A percentile compares a stretch with the other conserved stretches of the same genome.
Evolutionary conservation across 345 rosid species (phyloP).

Genomic region (Ailanthus altissimus): DNA sequence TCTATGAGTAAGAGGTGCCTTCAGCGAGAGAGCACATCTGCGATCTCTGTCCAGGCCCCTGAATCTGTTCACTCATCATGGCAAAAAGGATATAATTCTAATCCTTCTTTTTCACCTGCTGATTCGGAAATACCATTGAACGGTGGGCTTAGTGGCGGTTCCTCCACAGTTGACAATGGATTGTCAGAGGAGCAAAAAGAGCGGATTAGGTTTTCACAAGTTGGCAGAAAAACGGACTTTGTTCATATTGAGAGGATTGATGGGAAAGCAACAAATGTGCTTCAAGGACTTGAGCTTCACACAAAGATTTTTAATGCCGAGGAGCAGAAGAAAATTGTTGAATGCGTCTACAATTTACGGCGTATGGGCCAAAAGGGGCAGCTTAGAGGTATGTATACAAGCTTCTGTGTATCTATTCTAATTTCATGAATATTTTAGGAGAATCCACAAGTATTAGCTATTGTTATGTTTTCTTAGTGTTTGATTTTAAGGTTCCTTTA

Average conservation of each 20-base stretch:
- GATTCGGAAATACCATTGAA: constrained; percentile 25
- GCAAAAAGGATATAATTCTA: not conserved
- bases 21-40: not conserved
- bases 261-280: constrained; percentile 48
- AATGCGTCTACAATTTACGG: constrained; percentile 48
- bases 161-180: not conserved
- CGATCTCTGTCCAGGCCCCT: not conserved
- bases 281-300: constrained; percentile 63
- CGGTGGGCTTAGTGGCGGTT: constrained; percentile 25
- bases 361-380: constrained; percentile 51
- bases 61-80: not conserved
- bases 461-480: not conserved
- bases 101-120: not conserved
- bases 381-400: constrained; percentile 41
- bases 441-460: not conserved
- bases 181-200: constrained; percentile 39
- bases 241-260: constrained; percentile 47
- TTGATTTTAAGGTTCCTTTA: not conserved
- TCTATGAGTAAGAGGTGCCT: not conserved
- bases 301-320: constrained; percentile 49
- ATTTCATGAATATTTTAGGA: not conserved
- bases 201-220: constrained; percentile 31
- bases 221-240: constrained; percentile 53
- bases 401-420: not conserved
- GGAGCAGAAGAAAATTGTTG: constrained; percentile 66